Evolutionary conservation across 768 basidiomycete genomes (phyloP).

Genomic region (Agaricus sinodeliciosus): DNA sequence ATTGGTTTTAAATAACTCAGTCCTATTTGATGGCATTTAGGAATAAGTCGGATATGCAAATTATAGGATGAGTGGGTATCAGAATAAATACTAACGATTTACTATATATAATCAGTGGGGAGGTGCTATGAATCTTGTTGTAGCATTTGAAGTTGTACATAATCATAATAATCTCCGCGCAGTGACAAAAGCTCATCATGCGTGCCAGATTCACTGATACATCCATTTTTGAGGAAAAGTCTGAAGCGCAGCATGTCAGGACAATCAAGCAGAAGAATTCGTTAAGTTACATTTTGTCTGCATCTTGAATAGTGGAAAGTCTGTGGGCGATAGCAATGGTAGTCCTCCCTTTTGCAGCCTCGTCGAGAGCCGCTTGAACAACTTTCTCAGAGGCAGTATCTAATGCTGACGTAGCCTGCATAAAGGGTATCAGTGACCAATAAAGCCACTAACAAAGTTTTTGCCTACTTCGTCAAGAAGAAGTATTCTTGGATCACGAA

Average conservation of each 20-base stretch:
- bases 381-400: constrained; percentile 82
- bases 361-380: constrained; percentile 83
- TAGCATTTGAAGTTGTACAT: constrained; percentile 70
- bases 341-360: constrained; percentile 79
- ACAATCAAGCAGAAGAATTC: background rate
- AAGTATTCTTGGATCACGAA: constrained; percentile 75
- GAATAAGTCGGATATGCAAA: too few relatives aligned
- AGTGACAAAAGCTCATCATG: constrained; percentile 63
- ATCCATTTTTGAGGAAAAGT: constrained; percentile 76
- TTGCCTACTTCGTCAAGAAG: constrained; percentile 53
- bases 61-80: too few relatives aligned
- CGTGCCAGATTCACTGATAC: constrained; percentile 70
- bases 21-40: too few relatives aligned
- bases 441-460: background rate
- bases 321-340: constrained; percentile 90
- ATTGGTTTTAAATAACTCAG: too few relatives aligned
- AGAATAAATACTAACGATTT: too few relatives aligned
- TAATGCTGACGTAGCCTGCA: constrained; percentile 65
- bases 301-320: constrained; percentile 79
- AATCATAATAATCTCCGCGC: constrained; percentile 63
- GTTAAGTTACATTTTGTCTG: constrained; percentile 60
- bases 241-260: constrained; percentile 22
- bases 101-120: too few relatives aligned
- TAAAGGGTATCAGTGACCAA: background rate
- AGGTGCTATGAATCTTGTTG: background rate